Percentiles rank a stretch among this genome's conserved stretches.
Conservation (phyloP, 345 rosid genomes). For the Populus simonii region DNA sequence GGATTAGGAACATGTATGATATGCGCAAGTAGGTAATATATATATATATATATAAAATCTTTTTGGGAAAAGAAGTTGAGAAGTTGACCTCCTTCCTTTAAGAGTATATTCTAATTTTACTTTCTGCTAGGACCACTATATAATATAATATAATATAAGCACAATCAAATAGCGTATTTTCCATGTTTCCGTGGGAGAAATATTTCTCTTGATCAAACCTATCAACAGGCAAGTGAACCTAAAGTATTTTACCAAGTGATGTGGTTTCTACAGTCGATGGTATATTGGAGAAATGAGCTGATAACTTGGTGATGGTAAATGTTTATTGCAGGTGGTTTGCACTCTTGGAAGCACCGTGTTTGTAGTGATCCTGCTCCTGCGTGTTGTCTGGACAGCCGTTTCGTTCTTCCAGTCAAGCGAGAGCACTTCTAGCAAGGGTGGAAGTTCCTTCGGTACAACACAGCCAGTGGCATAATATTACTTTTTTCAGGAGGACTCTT, state of each 20-base stretch:
- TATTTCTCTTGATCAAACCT: not conserved
- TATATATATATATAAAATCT: not conserved
- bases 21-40: not conserved
- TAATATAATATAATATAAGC: not conserved
- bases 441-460: slow-evolving; percentile 34
- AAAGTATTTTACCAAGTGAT: not conserved
- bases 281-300: not conserved
- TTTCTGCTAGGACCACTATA: not conserved
- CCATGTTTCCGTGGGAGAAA: not conserved
- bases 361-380: slow-evolving; percentile 50
- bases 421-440: slow-evolving; percentile 37
- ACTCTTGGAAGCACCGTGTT: slow-evolving; percentile 68
- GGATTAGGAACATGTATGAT: not conserved
- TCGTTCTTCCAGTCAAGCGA: slow-evolving; percentile 58
- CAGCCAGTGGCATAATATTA: slow-evolving; percentile 24
- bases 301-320: not conserved
- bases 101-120: not conserved
- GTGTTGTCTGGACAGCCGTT: slow-evolving; percentile 59
- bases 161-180: not conserved
- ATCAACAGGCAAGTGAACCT: not conserved
- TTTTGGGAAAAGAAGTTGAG: not conserved
- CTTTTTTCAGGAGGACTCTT: not conserved
- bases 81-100: not conserved
- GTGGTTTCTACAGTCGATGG: not conserved
- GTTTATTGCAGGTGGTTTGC: slow-evolving; percentile 59